Evolutionary conservation across 2,329 filamentous ascomycete genomes (phyloP), one percentile per base, ranked within the genome.

Genomic region (Curvularia lunata): DNA sequence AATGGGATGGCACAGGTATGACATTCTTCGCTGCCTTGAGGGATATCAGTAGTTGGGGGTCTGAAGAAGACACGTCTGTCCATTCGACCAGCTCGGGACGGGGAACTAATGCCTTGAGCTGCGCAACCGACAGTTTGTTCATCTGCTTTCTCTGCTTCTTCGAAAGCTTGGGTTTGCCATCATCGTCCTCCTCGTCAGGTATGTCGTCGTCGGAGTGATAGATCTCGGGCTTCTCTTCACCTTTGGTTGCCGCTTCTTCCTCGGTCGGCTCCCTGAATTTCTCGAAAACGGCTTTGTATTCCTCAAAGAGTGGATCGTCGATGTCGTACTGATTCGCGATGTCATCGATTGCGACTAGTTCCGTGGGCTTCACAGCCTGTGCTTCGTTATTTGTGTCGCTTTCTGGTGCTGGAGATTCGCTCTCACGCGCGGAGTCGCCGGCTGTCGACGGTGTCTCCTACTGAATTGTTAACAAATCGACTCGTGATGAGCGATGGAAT

Each of bases 51-150:
- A 98, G 82, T 54, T 89, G 86, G 13, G 95, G 95, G 74, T 99
- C 93, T 25, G 91, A 87, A 0, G 95, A 93, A 16, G 92, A 96
- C 12, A 91, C 91, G 74, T 99, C 95, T 53, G 96, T 95, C 95
- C 95, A 98, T 72, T 99, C 95, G 5, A 99, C 94, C 9, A 97
- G 87, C 77, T 99, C 95, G 2, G 95, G 95, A 67, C 93, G 94
- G 69, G 84, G 86, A 59, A 97, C 95, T 54, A 97, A 81, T 5
- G 94, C 91, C 79, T 99, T 99, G 63, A 99, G 85, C 78, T 98
- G 92, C 48, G 95, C 95, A 58, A 99, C 91, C 6, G 94, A 96
- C 30, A 98, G 83, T 78, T 96, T 97, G 80, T 90, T 96, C 74
- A 92, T 84, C 79, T 90, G 87, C 81, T 98, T 99, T 66, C 90